phyloP scores from a whole-genome alignment of 371 early-diverging fungal genomes.

The Haplosporangium sp. region DNA sequence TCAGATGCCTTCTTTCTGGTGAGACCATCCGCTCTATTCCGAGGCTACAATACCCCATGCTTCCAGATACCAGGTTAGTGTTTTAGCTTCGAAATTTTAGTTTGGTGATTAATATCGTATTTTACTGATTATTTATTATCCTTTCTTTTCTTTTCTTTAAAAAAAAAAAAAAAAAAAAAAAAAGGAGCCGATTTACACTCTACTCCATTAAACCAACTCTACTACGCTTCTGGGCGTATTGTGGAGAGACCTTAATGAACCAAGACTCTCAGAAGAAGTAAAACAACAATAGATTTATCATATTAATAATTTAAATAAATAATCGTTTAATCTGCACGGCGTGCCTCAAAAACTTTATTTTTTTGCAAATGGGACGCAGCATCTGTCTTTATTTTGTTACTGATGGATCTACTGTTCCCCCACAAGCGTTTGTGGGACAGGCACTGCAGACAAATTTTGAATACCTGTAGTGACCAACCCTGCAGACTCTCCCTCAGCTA shows the following conservation, averaged over 20 bases:
- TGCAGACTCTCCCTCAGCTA: not conserved
- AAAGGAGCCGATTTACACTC: slow-evolving; percentile 38
- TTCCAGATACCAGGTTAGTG: slow-evolving; percentile 65
- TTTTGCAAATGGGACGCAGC: no score
- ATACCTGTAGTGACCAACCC: not conserved
- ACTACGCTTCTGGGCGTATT: slow-evolving; percentile 40
- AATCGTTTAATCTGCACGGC: no score
- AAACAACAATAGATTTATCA: not conserved
- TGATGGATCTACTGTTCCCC: no score
- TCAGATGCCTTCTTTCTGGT: slow-evolving; percentile 68
- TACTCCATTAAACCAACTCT: slow-evolving; percentile 38
- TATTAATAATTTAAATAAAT: no score
- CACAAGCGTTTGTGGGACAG: no score
- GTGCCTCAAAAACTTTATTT: no score
- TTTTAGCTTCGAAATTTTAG: not conserved
- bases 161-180: not conserved
- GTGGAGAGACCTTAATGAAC: slow-evolving; percentile 39
- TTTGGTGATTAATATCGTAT: not conserved
- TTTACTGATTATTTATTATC: not conserved
- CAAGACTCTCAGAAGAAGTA: slow-evolving; percentile 5
- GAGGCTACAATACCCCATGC: slow-evolving; percentile 71
- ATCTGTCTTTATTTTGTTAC: no score
- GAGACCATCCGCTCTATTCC: slow-evolving; percentile 72
- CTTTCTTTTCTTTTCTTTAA: not conserved
- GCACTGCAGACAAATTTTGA: no score